Percentiles rank a stretch among this genome's conserved stretches.
Evolutionary conservation across 1,284 basidiomycete species (phyloP).

Genomic region (Apiotrichum akiyoshidainum): DNA sequence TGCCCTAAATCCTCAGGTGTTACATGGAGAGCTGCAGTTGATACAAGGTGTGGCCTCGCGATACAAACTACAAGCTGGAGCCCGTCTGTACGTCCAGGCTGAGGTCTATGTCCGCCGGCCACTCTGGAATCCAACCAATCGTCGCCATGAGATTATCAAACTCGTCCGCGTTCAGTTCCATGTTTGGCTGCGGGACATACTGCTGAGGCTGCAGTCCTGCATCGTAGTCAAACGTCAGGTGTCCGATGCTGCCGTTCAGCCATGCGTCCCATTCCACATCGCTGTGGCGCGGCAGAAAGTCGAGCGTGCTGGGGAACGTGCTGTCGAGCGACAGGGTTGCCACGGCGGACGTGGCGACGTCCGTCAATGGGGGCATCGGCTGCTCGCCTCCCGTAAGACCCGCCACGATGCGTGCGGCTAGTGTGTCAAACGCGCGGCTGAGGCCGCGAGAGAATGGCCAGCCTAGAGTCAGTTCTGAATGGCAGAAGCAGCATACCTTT

Average conservation of each 20-base stretch:
- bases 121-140: background rate
- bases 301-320: background rate
- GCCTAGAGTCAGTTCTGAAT: background rate
- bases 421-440: background rate
- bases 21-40: too few species aligned
- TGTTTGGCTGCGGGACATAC: background rate
- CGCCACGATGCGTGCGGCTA: background rate
- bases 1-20: too few species aligned
- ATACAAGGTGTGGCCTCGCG: too few species aligned
- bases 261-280: background rate
- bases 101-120: background rate
- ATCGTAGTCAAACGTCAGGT: background rate
- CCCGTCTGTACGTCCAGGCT: background rate
- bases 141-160: background rate
- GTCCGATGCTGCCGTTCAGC: background rate
- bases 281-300: background rate
- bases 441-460: slow-evolving; percentile 4
- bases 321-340: background rate
- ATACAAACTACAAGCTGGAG: too few species aligned
- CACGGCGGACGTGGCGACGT: background rate
- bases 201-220: background rate
- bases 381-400: background rate
- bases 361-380: background rate
- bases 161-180: background rate
- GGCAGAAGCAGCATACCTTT: background rate